Conservation (phyloP, 306 rosid genomes). For the Prunus mongolica region DNA sequence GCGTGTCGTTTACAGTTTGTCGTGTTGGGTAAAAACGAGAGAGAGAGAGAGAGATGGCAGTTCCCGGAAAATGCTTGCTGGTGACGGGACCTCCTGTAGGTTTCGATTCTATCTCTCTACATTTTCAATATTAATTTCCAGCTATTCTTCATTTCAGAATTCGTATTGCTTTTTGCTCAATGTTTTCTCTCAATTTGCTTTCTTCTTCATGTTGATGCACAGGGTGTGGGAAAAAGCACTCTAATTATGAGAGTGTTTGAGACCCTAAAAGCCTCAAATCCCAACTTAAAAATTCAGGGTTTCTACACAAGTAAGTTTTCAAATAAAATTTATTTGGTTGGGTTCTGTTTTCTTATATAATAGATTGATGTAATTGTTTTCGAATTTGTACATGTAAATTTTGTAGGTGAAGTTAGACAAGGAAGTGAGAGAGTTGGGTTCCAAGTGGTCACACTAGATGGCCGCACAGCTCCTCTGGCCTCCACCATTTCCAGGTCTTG, state of each 20-base stretch:
- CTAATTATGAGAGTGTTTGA: slow-evolving; percentile 57
- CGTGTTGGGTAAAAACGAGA: background rate
- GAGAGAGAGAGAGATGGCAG: slow-evolving; percentile 9
- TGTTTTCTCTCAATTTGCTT: background rate
- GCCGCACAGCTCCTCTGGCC: slow-evolving; percentile 66
- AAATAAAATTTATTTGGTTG: too few species aligned
- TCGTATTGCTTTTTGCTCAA: background rate
- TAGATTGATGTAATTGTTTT: background rate
- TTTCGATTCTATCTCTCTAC: background rate
- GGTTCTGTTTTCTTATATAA: background rate
- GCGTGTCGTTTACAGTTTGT: background rate
- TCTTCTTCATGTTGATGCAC: background rate
- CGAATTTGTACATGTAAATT: background rate
- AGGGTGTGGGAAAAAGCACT: slow-evolving; percentile 87
- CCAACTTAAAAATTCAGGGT: slow-evolving; percentile 66
- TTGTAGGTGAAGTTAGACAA: slow-evolving; percentile 66
- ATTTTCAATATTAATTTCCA: background rate
- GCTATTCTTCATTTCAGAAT: background rate
- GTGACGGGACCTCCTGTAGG: slow-evolving; percentile 76
- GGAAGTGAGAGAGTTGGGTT: slow-evolving; percentile 66
- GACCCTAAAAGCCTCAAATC: slow-evolving; percentile 47
- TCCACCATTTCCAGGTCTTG: slow-evolving; percentile 53
- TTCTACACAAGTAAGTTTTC: slow-evolving; percentile 65
- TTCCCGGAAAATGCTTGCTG: slow-evolving; percentile 59
- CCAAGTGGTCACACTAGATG: slow-evolving; percentile 73